These are phyloP conservation scores for Penicillium simplicissimum DNA, from an alignment of 495 filamentous ascomycete species.

Conservation along the genomic window DNA sequence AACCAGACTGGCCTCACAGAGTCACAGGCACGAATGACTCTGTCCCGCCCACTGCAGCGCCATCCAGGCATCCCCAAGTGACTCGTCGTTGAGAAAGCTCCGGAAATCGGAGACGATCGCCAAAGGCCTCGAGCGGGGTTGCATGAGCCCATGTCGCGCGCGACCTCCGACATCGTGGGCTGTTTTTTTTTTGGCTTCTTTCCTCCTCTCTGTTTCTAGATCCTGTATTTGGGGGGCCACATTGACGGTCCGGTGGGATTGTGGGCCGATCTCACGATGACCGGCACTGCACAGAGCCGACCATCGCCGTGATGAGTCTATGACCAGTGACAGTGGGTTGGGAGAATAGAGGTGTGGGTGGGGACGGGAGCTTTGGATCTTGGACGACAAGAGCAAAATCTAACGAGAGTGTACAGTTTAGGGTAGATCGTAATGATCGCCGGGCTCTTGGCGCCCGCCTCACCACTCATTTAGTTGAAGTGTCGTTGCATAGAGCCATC, in stretches of 20 bases:
- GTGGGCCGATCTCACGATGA: not conserved
- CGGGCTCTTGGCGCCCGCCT: not conserved
- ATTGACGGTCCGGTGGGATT: not conserved
- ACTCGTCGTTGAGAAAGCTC: not conserved
- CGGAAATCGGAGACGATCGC: slow-evolving; percentile 4
- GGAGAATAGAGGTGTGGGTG: not conserved
- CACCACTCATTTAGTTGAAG: not conserved
- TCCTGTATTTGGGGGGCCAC: not conserved
- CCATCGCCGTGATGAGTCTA: slow-evolving; percentile 1
- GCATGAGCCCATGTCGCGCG: not conserved
- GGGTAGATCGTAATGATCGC: slow-evolving; percentile 7
- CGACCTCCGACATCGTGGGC: not conserved
- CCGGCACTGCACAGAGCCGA: not conserved
- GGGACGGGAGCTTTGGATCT: not conserved
- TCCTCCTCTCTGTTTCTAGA: not conserved
- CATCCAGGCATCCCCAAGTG: not conserved
- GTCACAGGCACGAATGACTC: not conserved
- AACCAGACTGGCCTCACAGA: not conserved
- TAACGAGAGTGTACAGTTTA: slow-evolving; percentile 5
- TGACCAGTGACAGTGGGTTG: not conserved
- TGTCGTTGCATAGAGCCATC: not conserved
- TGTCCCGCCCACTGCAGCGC: not conserved
- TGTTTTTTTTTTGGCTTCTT: not conserved
- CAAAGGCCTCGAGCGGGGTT: slow-evolving; percentile 1
- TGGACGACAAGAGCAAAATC: slow-evolving; percentile 8